phyloP scores from a whole-genome alignment of 75 land plant genomes.

The Sequoia sempervirens region DNA sequence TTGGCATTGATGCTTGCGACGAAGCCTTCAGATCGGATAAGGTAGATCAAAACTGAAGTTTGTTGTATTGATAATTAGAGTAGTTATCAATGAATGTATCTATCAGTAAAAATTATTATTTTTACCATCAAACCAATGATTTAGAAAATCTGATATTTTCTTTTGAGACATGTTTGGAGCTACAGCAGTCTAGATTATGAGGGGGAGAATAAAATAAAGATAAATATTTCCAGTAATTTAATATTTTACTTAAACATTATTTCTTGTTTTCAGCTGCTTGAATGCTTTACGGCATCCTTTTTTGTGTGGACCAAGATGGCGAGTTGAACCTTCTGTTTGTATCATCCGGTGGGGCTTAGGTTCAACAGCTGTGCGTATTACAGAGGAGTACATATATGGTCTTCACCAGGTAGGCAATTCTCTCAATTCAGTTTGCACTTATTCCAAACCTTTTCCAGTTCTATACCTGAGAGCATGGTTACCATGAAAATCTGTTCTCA shows the following conservation, averaged over 20 bases:
- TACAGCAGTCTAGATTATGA: not conserved
- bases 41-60: conserved; percentile 30
- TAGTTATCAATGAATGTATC: not conserved
- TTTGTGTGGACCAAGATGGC: conserved; percentile 92
- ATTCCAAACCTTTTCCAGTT: not conserved
- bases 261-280: conserved; percentile 49
- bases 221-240: not conserved
- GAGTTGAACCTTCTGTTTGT: conserved; percentile 64
- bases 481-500: not conserved
- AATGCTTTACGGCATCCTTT: conserved; percentile 90
- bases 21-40: conserved; percentile 79
- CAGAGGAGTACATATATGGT: conserved; percentile 88
- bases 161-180: not conserved
- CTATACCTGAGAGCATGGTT: not conserved
- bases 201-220: not conserved
- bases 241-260: not conserved
- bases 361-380: conserved; percentile 82
- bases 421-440: not conserved
- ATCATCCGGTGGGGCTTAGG: conserved; percentile 90
- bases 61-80: not conserved
- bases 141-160: not conserved
- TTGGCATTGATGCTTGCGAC: conserved; percentile 70
- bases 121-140: not conserved
- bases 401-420: conserved; percentile 55
- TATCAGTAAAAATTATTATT: not conserved